Base-by-base conservation (phyloP, 1,284 basidiomycete species). In the Cerrena zonata region DNA sequence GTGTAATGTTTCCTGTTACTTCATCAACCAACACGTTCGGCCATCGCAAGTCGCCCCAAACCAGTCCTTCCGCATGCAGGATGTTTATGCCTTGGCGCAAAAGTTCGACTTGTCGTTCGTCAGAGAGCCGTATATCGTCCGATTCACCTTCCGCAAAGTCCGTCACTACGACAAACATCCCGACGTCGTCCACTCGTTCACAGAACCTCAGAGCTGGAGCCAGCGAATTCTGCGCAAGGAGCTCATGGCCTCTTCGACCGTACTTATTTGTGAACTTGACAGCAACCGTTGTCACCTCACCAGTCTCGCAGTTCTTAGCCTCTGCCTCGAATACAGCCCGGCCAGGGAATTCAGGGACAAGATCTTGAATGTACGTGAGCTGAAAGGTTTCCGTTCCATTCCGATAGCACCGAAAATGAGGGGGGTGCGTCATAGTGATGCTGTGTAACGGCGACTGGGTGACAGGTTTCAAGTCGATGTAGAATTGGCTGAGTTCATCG, bases 11-110 rank as follows among this genome's bases (percentile, higher is more conserved):
- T n/a, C 45, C n/a, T 25, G 11, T n/a, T 7, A 27, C 43, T 30
- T 51, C 26, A n/a, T 23, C 43, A 23, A 60, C 40, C 39, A 64
- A 45, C 38, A 64, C 49, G 25, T 63, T 64, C 1, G 48, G 47
- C 19, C 45, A 18, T 2, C 61, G 52, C 5, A 62, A 19, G 39
- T 61, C 57, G 1, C 62, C 58, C 42, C 58, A 58, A 18, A 63
- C 60, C 2, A 49, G 27, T 2, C 25, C 21, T 0, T 4, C 2
- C n/a, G 44, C 42, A 27, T 62, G 57, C 5, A 63, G 56, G 2
- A 25, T 22, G 2, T 15, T n/a, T 7, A 50, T 19, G 15, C 24
- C 38, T 18, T 41, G 15, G 15, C 36, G 2, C 10, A 57, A 46
- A 10, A 4, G 27, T 2, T 39, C 42, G 27, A 36, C 21, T 19